Evolutionary conservation across 1,284 basidiomycete genomes (phyloP).

Genomic region (Heterobasidion parviporum): DNA sequence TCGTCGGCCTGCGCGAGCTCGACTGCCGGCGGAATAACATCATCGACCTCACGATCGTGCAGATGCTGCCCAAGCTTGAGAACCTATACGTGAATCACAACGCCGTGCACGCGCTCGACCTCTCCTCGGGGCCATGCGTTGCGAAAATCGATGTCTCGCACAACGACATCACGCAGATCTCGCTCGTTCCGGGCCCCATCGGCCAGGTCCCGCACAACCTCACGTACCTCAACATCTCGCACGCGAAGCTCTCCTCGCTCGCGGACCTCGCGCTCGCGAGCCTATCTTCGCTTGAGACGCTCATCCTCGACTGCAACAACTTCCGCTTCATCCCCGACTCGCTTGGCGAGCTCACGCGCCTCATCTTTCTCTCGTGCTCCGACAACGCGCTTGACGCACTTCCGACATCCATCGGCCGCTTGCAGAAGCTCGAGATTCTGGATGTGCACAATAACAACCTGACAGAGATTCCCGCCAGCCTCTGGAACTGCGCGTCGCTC

Average conservation of each 20-base stretch:
- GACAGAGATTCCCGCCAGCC: constrained; percentile 60
- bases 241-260: constrained; percentile 84
- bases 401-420: constrained; percentile 70
- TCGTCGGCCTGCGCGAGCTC: constrained; percentile 61
- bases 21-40: constrained; percentile 85
- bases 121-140: constrained; percentile 62
- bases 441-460: constrained; percentile 94
- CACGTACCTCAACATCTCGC: constrained; percentile 81
- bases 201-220: constrained; percentile 54
- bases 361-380: constrained; percentile 77
- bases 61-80: constrained; percentile 63
- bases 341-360: constrained; percentile 63
- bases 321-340: constrained; percentile 82
- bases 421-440: constrained; percentile 72
- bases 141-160: constrained; percentile 60
- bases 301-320: constrained; percentile 83
- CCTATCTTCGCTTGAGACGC: constrained; percentile 62
- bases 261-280: constrained; percentile 69
- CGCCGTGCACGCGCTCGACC: constrained; percentile 69
- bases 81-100: constrained; percentile 78
- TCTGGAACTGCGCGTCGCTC: constrained; percentile 85
- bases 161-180: constrained; percentile 80
- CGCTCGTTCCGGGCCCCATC: constrained; percentile 52
- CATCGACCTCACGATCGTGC: constrained; percentile 64
- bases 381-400: constrained; percentile 83